Percentiles rank a stretch among this genome's conserved stretches.
These are phyloP conservation scores for Oehlia diaphana DNA, from an alignment of 192 early-diverging fungal species.

Conservation along the genomic window DNA sequence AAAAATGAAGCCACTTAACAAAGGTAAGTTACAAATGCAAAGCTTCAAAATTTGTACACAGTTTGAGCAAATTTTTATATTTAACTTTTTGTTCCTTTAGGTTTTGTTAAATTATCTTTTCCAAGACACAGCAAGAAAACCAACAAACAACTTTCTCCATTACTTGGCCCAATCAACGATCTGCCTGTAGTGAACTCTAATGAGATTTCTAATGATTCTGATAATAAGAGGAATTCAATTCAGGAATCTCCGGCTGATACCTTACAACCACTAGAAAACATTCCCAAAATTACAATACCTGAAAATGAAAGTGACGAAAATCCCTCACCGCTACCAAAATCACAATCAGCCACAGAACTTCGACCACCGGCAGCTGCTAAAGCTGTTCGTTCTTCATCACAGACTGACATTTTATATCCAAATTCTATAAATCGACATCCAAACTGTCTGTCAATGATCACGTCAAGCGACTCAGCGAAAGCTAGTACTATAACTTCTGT, in stretches of 20 bases:
- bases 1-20: not conserved
- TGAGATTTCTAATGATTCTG: not conserved
- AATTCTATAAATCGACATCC: not conserved
- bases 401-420: not conserved
- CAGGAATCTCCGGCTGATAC: not conserved
- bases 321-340: not conserved
- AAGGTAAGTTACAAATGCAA: not conserved
- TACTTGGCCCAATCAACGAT: not conserved
- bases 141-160: not conserved
- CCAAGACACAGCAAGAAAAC: not conserved
- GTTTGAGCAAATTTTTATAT: not conserved
- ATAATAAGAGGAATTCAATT: too few relatives aligned
- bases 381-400: not conserved
- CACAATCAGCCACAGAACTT: constrained; percentile 1
- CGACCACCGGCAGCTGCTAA: not conserved
- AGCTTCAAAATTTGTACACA: not conserved
- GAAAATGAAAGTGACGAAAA: constrained; percentile 1
- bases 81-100: not conserved
- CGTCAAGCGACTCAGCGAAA: not conserved
- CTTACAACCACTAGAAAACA: too few relatives aligned
- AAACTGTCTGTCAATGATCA: not conserved
- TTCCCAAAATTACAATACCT: not conserved
- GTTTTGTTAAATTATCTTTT: constrained; percentile 20
- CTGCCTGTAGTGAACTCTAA: not conserved
- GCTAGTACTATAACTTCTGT: not conserved